A percentile compares a stretch with the other conserved stretches of the same genome.
phyloP scores from a whole-genome alignment of 2,329 filamentous ascomycete genomes.

The Keithomyces neogunnii region DNA sequence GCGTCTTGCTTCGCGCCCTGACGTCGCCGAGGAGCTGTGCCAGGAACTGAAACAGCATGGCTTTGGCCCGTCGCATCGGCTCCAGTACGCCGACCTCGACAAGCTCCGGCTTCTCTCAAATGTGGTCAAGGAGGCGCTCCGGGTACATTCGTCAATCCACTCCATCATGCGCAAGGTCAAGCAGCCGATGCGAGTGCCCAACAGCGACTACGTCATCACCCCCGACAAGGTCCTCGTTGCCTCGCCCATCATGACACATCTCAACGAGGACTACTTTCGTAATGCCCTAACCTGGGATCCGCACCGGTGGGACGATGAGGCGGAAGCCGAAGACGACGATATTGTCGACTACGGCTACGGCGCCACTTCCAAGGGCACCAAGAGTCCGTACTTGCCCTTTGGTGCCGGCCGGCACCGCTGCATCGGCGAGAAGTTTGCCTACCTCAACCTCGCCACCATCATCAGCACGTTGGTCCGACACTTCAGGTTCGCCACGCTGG shows the following conservation, averaged over 20 bases:
- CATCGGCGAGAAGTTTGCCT: constrained; percentile 70
- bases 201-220: constrained; percentile 46
- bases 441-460: constrained; percentile 59
- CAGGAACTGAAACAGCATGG: constrained; percentile 49
- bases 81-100: constrained; percentile 51
- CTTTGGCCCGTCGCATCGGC: constrained; percentile 28
- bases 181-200: constrained; percentile 51
- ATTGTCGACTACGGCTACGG: constrained; percentile 22
- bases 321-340: constrained; percentile 11
- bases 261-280: constrained; percentile 52
- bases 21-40: constrained; percentile 63
- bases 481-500: constrained; percentile 49
- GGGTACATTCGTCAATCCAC: constrained; percentile 64
- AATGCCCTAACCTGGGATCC: constrained; percentile 19
- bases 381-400: constrained; percentile 52
- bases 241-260: constrained; percentile 32
- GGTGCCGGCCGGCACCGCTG: constrained; percentile 66
- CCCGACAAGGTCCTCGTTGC: constrained; percentile 38
- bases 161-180: constrained; percentile 67
- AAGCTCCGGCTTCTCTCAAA: constrained; percentile 53
- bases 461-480: constrained; percentile 52
- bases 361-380: constrained; percentile 21
- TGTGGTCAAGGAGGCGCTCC: constrained; percentile 64
- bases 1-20: constrained; percentile 60
- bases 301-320: constrained; percentile 18